Conservation (phyloP, 805 yeast species). For the Yarrowia deformans region DNA sequence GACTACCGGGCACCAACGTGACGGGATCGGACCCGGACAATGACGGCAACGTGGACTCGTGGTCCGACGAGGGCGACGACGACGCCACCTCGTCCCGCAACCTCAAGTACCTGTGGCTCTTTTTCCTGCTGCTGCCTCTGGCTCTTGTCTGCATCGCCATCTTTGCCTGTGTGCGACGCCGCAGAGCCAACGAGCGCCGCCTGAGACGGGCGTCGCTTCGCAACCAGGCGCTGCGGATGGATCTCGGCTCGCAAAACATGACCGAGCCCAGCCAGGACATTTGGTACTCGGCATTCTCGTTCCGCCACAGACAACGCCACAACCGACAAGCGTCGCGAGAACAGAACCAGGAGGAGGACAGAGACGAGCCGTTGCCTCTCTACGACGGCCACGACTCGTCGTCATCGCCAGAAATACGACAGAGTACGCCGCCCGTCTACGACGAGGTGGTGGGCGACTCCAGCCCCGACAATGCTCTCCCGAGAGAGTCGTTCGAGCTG, state of each 20-base stretch:
- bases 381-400: conserved; percentile 35
- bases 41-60: conserved; percentile 35
- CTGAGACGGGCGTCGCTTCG: conserved; percentile 24
- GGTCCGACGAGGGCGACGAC: conserved; percentile 21
- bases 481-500: background rate
- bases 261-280: conserved; percentile 14
- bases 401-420: conserved; percentile 19
- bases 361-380: conserved; percentile 30
- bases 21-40: conserved; percentile 26
- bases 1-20: conserved; percentile 31
- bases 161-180: conserved; percentile 28
- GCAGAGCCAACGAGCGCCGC: conserved; percentile 14
- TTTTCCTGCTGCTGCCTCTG: conserved; percentile 35
- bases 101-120: conserved; percentile 39
- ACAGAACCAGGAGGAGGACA: background rate
- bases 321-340: background rate
- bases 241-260: conserved; percentile 21
- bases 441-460: conserved; percentile 26
- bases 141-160: conserved; percentile 23
- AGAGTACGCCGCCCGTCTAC: conserved; percentile 31
- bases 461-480: background rate
- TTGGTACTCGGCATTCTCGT: conserved; percentile 38
- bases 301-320: conserved; percentile 22
- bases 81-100: conserved; percentile 20
- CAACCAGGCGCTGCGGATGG: conserved; percentile 31